Evolutionary conservation across 352 stramenopile species (phyloP).

Genomic region (Aphanomyces astaci): DNA sequence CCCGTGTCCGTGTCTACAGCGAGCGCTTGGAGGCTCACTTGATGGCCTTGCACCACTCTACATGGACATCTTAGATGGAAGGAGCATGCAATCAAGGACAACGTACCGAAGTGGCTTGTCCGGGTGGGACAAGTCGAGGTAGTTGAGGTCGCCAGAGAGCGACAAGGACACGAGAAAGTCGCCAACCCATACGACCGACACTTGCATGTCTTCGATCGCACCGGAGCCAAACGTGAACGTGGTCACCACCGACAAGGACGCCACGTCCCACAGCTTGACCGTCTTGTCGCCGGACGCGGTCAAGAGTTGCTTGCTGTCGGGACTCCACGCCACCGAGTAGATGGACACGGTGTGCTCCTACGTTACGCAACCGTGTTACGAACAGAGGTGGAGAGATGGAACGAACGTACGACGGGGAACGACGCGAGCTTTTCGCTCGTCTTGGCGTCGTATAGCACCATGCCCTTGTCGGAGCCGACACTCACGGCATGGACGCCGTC

Average conservation of each 20-base stretch:
- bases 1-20: conserved; percentile 59
- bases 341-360: conserved; percentile 87
- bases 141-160: conserved; percentile 79
- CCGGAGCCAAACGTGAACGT: conserved; percentile 57
- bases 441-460: conserved; percentile 93
- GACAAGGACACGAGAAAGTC: conserved; percentile 76
- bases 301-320: conserved; percentile 84
- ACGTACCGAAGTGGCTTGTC: conserved; percentile 32
- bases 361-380: conserved; percentile 24
- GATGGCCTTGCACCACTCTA: conserved; percentile 83
- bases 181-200: conserved; percentile 58
- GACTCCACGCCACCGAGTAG: conserved; percentile 91
- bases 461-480: conserved; percentile 92
- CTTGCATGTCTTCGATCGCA: conserved; percentile 76
- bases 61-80: conserved; percentile 1
- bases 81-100: not conserved
- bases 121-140: conserved; percentile 56
- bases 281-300: conserved; percentile 96
- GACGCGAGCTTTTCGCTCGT: conserved; percentile 75
- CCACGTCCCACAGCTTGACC: conserved; percentile 88
- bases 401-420: conserved; percentile 39
- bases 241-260: conserved; percentile 52
- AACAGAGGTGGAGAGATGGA: not conserved
- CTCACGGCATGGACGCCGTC: conserved; percentile 86
- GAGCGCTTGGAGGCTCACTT: conserved; percentile 87